Evolutionary conservation across 768 basidiomycete genomes (phyloP), one percentile per base, ranked within the genome.

Genomic region (Calocybe gangraenosa): DNA sequence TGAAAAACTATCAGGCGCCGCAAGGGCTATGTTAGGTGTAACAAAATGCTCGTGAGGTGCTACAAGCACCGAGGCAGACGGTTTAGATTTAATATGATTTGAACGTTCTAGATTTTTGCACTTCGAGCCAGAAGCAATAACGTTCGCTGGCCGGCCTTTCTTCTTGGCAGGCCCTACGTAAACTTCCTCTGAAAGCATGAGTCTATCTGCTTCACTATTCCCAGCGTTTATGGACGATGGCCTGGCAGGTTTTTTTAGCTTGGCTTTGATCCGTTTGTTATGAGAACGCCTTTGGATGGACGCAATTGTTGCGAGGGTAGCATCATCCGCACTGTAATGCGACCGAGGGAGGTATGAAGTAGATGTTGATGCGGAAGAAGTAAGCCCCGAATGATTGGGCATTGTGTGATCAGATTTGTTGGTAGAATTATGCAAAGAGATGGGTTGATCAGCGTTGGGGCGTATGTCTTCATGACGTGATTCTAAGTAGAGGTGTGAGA

Each of bases 151-250:
- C 48, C 73, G 61, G 21, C 63, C 65, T 57, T 75, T 60, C 56
- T 74, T 75, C 49, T 65, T 71, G 45, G 66, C 57, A n/a, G 74
- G 73, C 14, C 76, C 74, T 20, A 68, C 68, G 44, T 72, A 72
- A 5, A 70, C 70, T 30, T 68, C 66, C 19, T 70, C 65, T 0
- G 57, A 61, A 42, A 62, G 62, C 56, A 72, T 50, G 7, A 74
- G 55, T 55, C 66, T 68, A 46, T 74, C 73, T 1, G 73, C 72
- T 49, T 69, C 69, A 28, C 68, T 70, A 28, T 49, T 52, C 25
- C 40, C 37, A 7, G 44, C 35, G 40, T 47, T 41, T 31, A 41
- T 45, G 43, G 38, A 38, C 23, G 50, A 35, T 23, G 33, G 33
- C 17, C 39, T 52, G 18, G 21, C 33, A 40, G 44, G 48, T 37